Conservation (phyloP, 805 yeast genomes). For the Nakazawaea ishiwadae region DNA sequence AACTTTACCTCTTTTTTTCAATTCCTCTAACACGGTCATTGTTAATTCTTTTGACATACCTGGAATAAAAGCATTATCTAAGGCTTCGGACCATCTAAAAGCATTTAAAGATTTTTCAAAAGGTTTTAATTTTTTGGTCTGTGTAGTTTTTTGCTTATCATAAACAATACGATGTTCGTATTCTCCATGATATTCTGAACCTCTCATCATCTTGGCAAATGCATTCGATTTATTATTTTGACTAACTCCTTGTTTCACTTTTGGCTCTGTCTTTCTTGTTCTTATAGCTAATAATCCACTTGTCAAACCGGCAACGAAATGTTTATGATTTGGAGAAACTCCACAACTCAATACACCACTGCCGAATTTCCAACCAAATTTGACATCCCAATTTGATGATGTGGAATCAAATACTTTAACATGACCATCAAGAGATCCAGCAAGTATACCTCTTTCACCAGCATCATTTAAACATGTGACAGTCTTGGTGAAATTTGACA, state of each 20-base stretch:
- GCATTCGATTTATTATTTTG: slow-evolving; percentile 49
- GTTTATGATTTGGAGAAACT: slow-evolving; percentile 82
- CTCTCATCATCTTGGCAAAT: slow-evolving; percentile 80
- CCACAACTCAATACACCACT: slow-evolving; percentile 89
- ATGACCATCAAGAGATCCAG: slow-evolving; percentile 96
- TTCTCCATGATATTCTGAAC: slow-evolving; percentile 87
- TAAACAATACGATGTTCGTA: slow-evolving; percentile 69
- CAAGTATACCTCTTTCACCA: slow-evolving; percentile 74
- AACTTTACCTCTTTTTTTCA: slow-evolving; percentile 85
- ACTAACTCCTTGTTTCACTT: slow-evolving; percentile 45
- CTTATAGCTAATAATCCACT: slow-evolving; percentile 87
- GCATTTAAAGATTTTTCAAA: slow-evolving; percentile 83
- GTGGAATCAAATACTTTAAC: slow-evolving; percentile 87
- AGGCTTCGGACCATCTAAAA: slow-evolving; percentile 90
- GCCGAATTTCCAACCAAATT: slow-evolving; percentile 96
- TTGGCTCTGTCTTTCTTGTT: slow-evolving; percentile 72
- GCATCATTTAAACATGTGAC: slow-evolving; percentile 80
- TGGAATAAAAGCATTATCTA: slow-evolving; percentile 77
- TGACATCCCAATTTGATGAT: slow-evolving; percentile 74
- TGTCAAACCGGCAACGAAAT: slow-evolving; percentile 87
- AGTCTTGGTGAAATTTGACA: slow-evolving; percentile 88
- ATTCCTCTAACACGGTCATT: slow-evolving; percentile 77
- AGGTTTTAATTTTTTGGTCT: slow-evolving; percentile 60
- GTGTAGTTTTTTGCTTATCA: slow-evolving; percentile 42
- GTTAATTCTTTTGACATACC: slow-evolving; percentile 81